Evolutionary conservation across 768 basidiomycete species (phyloP), one percentile per base, ranked within the genome.

Genomic region (Suillus occidentalis): DNA sequence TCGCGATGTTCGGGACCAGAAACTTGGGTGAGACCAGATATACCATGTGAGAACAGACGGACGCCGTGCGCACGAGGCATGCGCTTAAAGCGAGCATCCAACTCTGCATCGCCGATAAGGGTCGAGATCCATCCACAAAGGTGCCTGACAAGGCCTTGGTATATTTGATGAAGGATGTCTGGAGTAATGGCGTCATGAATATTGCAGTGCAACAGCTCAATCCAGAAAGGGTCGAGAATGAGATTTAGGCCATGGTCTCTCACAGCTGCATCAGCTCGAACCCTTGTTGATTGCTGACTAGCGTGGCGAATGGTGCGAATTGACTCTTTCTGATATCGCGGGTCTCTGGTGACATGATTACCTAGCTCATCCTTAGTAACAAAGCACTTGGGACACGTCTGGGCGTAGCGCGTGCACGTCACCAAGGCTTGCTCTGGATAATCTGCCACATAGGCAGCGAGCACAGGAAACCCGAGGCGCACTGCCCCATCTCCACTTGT

Each of bases 101-200:
- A 45, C 43, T 45, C 43, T 45, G 43, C 43, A 45, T 45, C 3
- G 20, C 43, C 8, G 6, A 45, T 18, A n/a, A 45, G 43, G 43
- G 43, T 45, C 8, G 2, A 8, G 6, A 45, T 20, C 79, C 79
- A 81, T 1, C 36, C 8, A 28, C 77, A 62, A 14, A 80, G 58
- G 59, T 80, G 75, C 60, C 76, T 77, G 42, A 79, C 68, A 14
- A 79, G 63, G 4, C 79, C 80, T 68, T 79, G 75, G 43, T 73
- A 70, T 0, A 80, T 68, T 55, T 79, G 76, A 62, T 80, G 78
- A 0, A 80, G 72, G 22, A 78, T 67, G 60, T 80, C 76, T 0
- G 79, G 76, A 14, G 75, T 77, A n/a, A 73, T 68, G 18, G 69
- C 22, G 18, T 28, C 50, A 59, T 63, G 64, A n/a, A 72, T 71